Evolutionary conservation across 371 early-diverging fungal genomes (phyloP).

Genomic region (Mucor plumbeus): DNA sequence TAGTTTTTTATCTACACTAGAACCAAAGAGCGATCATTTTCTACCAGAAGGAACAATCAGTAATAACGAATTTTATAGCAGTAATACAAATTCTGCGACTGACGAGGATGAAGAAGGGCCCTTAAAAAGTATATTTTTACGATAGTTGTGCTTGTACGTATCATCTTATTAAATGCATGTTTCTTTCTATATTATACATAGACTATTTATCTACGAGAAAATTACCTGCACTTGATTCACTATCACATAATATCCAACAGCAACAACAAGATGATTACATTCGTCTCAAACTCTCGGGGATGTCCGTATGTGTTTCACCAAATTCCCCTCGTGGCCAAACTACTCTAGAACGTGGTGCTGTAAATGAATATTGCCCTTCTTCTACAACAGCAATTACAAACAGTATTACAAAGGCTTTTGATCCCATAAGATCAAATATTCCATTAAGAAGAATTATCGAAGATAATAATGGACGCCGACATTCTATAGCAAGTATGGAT

Average conservation of each 20-base stretch:
- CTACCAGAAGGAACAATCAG: background rate
- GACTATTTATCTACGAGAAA: conserved; percentile 5
- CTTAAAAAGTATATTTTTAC: conserved; percentile 9
- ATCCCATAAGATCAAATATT: conserved; percentile 10
- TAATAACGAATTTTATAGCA: background rate
- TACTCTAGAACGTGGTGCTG: conserved; percentile 16
- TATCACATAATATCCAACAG: background rate
- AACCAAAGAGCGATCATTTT: conserved; percentile 10
- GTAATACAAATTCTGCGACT: background rate
- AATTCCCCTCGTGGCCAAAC: conserved; percentile 15
- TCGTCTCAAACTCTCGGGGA: conserved; percentile 20
- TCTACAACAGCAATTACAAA: background rate
- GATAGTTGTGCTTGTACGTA: background rate
- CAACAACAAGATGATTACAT: conserved; percentile 17
- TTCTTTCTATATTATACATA: background rate
- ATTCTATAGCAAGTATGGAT: conserved; percentile 22
- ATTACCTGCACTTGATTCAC: conserved; percentile 12
- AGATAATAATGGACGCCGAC: background rate
- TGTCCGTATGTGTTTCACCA: conserved; percentile 24
- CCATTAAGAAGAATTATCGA: conserved; percentile 7
- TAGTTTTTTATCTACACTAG: conserved; percentile 7
- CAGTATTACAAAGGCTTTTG: background rate
- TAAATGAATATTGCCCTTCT: conserved; percentile 9
- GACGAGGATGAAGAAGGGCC: conserved; percentile 7
- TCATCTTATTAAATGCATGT: background rate